A percentile compares a stretch with the other conserved stretches of the same genome.
Conservation (phyloP, 73 alveolate species). For the Paramecium sexaurelia region DNA sequence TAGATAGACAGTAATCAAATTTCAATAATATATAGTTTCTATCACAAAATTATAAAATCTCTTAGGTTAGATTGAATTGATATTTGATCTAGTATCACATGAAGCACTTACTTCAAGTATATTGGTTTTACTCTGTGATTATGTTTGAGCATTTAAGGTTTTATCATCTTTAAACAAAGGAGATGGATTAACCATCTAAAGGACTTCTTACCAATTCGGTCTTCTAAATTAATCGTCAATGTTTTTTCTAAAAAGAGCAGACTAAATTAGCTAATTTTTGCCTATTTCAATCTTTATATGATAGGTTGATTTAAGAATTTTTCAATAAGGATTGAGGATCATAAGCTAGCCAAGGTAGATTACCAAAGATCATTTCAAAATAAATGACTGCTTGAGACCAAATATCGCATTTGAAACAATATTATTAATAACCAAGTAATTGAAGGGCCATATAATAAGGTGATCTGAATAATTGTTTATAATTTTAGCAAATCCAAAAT, state of each 20-base stretch:
- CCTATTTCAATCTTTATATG: not conserved
- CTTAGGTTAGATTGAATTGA: not conserved
- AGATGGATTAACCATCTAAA: not conserved
- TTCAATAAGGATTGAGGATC: constrained; percentile 44
- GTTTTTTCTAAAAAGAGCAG: constrained; percentile 26
- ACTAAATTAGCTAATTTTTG: constrained; percentile 23
- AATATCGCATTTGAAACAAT: constrained; percentile 65
- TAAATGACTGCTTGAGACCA: constrained; percentile 66
- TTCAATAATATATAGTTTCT: constrained; percentile 8
- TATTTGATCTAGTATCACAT: constrained; percentile 35
- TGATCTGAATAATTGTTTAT: constrained; percentile 54
- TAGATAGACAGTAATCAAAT: not conserved
- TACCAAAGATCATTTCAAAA: constrained; percentile 61
- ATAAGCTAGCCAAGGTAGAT: constrained; percentile 65
- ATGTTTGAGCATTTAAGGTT: not conserved
- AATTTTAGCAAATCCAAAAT: constrained; percentile 67
- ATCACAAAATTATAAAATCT: constrained; percentile 22
- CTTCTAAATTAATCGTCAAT: constrained; percentile 36
- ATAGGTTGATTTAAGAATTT: not conserved
- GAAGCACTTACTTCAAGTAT: not conserved
- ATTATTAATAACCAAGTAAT: constrained; percentile 28
- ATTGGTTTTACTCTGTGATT: not conserved
- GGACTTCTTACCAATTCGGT: constrained; percentile 52
- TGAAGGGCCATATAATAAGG: constrained; percentile 66
- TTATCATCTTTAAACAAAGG: constrained; percentile 20